Evolutionary conservation across 495 filamentous ascomycete species (phyloP).

Genomic region (Filosporella fistucella): DNA sequence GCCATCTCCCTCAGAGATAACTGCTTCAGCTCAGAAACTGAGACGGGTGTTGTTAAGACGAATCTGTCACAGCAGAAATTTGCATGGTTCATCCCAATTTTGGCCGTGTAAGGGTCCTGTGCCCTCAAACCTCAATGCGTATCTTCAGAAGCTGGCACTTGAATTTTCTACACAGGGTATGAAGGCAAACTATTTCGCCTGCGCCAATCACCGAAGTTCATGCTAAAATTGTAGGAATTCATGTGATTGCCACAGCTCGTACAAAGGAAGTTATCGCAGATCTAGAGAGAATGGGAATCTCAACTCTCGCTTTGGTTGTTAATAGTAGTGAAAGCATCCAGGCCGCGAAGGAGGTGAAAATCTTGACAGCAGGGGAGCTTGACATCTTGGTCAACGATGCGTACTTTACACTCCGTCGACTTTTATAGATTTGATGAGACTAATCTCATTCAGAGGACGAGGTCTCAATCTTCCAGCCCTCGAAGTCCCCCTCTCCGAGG

Average conservation of each 20-base stretch:
- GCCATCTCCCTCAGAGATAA: no score
- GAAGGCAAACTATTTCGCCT: no score
- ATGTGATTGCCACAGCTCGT: conserved; percentile 46
- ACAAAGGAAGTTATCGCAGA: conserved; percentile 38
- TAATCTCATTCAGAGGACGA: neutral
- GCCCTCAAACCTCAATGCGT: no score
- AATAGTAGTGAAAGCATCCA: conserved; percentile 45
- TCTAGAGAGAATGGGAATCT: conserved; percentile 41
- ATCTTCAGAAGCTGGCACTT: no score
- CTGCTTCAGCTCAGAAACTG: no score
- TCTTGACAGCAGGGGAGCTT: conserved; percentile 48
- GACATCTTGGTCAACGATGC: conserved; percentile 68
- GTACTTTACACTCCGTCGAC: conserved; percentile 19
- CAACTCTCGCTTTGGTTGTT: conserved; percentile 43
- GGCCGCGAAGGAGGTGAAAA: conserved; percentile 39
- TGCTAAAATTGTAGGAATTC: conserved; percentile 34
- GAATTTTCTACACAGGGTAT: no score
- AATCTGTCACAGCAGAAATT: no score
- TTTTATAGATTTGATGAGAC: no score
- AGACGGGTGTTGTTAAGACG: no score
- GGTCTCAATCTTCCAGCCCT: conserved; percentile 29
- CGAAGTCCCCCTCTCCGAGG: conserved; percentile 40
- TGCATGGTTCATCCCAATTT: no score
- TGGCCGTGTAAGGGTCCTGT: no score
- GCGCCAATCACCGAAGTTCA: conserved; percentile 44